A percentile compares a stretch with the other conserved stretches of the same genome.
Evolutionary conservation across 352 stramenopile species (phyloP).

Genomic region (Halophytophthora polymorphica): DNA sequence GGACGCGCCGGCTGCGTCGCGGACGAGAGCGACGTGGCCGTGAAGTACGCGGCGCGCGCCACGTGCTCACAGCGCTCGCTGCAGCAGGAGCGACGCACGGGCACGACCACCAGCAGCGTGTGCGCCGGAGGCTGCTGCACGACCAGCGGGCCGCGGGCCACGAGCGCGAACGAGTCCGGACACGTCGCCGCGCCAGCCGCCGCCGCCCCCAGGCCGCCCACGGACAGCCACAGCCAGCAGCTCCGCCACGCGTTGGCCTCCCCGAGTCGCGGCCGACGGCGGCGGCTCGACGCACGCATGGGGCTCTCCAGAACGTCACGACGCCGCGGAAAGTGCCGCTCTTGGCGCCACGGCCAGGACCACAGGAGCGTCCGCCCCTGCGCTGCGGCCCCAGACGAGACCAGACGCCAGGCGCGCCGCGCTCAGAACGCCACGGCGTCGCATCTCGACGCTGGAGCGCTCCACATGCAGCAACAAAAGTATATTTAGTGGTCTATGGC

Average conservation of each 20-base stretch:
- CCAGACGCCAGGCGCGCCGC: not conserved
- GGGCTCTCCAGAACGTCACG: too few species aligned
- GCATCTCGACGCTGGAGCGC: too few species aligned
- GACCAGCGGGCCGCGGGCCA: conserved; percentile 11
- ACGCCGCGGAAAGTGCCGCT: too few species aligned
- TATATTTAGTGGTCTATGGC: conserved; percentile 13
- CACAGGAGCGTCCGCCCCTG: conserved; percentile 8
- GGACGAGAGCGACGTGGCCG: conserved; percentile 1
- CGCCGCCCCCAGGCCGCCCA: not conserved
- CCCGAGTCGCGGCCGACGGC: too few species aligned
- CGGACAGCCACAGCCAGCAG: not conserved
- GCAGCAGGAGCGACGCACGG: conserved; percentile 20
- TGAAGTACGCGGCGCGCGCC: conserved; percentile 16
- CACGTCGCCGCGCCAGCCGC: conserved; percentile 12
- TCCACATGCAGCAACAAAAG: conserved; percentile 5
- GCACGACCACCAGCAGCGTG: conserved; percentile 20
- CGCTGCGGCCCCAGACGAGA: too few species aligned
- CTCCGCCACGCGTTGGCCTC: not conserved
- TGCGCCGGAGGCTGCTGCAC: conserved; percentile 14
- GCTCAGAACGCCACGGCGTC: too few species aligned
- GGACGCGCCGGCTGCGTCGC: conserved; percentile 11
- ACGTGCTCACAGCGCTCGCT: conserved; percentile 10
- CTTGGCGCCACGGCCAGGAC: too few species aligned
- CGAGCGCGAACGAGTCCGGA: conserved; percentile 17
- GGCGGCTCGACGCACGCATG: too few species aligned